Percentiles rank a stretch among this genome's conserved stretches.
These are phyloP conservation scores for Debaryomyces udenii DNA, from an alignment of 1,139 yeast species.

Conservation along the genomic window DNA sequence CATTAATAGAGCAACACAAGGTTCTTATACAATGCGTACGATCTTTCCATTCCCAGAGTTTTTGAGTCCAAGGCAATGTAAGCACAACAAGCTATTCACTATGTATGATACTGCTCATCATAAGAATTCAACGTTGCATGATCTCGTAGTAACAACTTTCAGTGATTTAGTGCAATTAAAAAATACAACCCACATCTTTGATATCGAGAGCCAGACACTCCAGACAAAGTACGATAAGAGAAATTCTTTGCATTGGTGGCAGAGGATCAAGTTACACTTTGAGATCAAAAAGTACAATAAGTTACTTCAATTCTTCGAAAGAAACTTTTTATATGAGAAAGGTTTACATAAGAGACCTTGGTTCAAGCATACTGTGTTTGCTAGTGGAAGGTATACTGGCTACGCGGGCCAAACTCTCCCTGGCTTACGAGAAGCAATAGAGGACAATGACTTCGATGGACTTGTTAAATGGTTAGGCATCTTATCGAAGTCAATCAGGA, in stretches of 20 bases:
- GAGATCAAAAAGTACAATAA: constrained; percentile 43
- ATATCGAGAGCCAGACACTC: constrained; percentile 34
- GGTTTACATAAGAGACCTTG: constrained; percentile 75
- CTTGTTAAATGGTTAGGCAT: constrained; percentile 62
- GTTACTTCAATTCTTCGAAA: constrained; percentile 59
- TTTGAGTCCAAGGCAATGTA: constrained; percentile 20
- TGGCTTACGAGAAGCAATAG: constrained; percentile 77
- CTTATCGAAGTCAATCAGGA: constrained; percentile 40
- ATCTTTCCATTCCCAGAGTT: constrained; percentile 30
- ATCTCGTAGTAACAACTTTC: constrained; percentile 29
- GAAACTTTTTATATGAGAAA: constrained; percentile 60
- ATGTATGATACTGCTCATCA: constrained; percentile 17
- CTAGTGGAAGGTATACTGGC: constrained; percentile 85
- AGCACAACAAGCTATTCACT: constrained; percentile 19
- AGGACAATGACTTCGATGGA: constrained; percentile 59
- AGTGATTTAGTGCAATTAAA: constrained; percentile 30
- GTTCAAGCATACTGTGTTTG: constrained; percentile 84
- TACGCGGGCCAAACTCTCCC: constrained; percentile 85
- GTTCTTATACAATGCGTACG: constrained; percentile 22
- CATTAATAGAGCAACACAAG: constrained; percentile 26
- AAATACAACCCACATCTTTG: constrained; percentile 38
- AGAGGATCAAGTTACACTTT: constrained; percentile 41
- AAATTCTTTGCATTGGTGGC: constrained; percentile 41
- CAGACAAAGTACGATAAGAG: constrained; percentile 39
- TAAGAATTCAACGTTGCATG: constrained; percentile 30